A percentile compares a stretch with the other conserved stretches of the same genome.
These are phyloP conservation scores for Exophiala spinifera DNA, from an alignment of 2,329 filamentous ascomycete species.

Conservation along the genomic window DNA sequence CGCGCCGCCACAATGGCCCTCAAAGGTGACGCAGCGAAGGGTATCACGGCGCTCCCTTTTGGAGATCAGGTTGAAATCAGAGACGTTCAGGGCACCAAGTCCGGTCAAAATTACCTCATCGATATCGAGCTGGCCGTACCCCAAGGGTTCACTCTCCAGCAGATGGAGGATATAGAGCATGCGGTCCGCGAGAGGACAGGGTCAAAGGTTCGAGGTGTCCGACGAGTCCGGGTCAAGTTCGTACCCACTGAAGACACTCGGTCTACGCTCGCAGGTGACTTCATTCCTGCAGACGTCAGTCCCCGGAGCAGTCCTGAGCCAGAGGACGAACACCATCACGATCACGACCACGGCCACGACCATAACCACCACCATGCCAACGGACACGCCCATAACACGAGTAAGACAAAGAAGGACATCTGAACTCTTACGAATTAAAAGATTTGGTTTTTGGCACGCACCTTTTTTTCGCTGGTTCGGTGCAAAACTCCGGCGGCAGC, in stretches of 20 bases:
- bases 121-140: conserved; percentile 85
- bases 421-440: conserved; percentile 3
- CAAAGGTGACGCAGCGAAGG: conserved; percentile 34
- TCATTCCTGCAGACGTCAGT: conserved; percentile 64
- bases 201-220: conserved; percentile 74
- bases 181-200: conserved; percentile 70
- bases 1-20: conserved; percentile 63
- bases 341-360: conserved; percentile 33
- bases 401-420: conserved; percentile 13
- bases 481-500: background rate
- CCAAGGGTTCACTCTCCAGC: conserved; percentile 68
- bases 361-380: conserved; percentile 11
- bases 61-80: conserved; percentile 65
- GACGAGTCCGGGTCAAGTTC: conserved; percentile 80
- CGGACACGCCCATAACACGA: conserved; percentile 10
- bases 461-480: background rate
- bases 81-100: conserved; percentile 85
- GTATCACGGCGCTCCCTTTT: conserved; percentile 42
- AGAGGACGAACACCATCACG: conserved; percentile 51
- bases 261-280: conserved; percentile 71
- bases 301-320: conserved; percentile 58
- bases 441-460: background rate
- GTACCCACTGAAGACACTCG: conserved; percentile 62
- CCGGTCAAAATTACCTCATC: conserved; percentile 91
- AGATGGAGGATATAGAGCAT: conserved; percentile 67